Percentiles rank a stretch among this genome's conserved stretches.
These are phyloP conservation scores for Aquilaria agallochum DNA, from an alignment of 441 rosid species.

Conservation along the genomic window DNA sequence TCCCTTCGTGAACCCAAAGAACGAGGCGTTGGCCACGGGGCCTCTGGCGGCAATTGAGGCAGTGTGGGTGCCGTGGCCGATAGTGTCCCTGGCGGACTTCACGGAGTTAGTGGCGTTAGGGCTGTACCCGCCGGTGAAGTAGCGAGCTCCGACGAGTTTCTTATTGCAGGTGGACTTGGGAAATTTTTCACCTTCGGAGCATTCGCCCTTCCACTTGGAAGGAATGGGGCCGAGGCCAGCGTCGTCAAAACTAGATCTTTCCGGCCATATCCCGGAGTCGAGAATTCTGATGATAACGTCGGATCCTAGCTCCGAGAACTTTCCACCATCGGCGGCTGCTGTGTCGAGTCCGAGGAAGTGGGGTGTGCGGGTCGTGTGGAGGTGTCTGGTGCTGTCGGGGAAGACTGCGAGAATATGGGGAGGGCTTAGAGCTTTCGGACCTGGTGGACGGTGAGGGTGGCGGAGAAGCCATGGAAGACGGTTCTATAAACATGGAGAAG, in stretches of 20 bases:
- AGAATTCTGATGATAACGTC: constrained; percentile 34
- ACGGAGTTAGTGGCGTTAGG: neutral
- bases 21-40: constrained; percentile 13
- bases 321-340: neutral
- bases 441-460: constrained; percentile 17
- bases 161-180: constrained; percentile 23
- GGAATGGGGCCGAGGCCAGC: constrained; percentile 30
- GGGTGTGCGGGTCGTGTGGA: constrained; percentile 28
- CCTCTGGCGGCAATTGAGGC: constrained; percentile 29
- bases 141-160: constrained; percentile 32
- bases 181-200: constrained; percentile 13
- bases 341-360: constrained; percentile 23
- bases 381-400: constrained; percentile 14
- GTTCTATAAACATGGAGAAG: constrained; percentile 24
- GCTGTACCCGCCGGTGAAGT: constrained; percentile 5
- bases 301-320: constrained; percentile 12
- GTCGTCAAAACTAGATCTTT: constrained; percentile 29
- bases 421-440: constrained; percentile 10
- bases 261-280: constrained; percentile 33
- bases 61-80: constrained; percentile 37
- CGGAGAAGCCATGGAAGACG: constrained; percentile 34
- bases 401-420: constrained; percentile 20
- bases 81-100: constrained; percentile 21
- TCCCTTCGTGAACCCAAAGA: constrained; percentile 25
- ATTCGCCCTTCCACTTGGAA: constrained; percentile 28